phyloP scores from a whole-genome alignment of 192 early-diverging fungal species.

The Gonapodya sp. region DNA sequence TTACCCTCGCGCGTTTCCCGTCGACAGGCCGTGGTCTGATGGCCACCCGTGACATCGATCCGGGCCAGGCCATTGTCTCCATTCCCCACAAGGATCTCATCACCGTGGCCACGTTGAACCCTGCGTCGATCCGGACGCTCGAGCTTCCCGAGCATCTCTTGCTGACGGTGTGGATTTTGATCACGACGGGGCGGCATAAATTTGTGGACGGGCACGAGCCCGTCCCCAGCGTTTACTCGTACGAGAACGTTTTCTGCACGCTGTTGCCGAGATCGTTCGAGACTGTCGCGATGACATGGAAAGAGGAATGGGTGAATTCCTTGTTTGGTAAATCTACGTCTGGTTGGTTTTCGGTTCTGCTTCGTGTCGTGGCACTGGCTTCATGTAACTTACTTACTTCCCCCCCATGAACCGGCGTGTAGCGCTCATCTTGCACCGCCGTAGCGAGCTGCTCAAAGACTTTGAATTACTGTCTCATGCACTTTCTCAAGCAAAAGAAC shows the following conservation, averaged over 20 bases:
- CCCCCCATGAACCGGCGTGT: too few relatives aligned
- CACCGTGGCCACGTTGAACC: neutral
- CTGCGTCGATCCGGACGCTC: neutral
- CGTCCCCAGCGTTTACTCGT: neutral
- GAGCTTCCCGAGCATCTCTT: neutral
- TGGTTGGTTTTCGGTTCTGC: neutral
- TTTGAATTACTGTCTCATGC: neutral
- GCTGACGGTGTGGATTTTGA: neutral
- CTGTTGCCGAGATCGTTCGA: neutral
- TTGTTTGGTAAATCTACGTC: neutral
- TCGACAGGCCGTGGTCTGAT: constrained; percentile 16
- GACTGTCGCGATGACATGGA: neutral
- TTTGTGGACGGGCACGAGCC: too few relatives aligned
- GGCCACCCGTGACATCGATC: constrained; percentile 14
- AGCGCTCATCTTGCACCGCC: too few relatives aligned
- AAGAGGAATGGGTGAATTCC: neutral
- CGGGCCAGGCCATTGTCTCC: constrained; percentile 4
- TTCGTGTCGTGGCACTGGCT: too few relatives aligned
- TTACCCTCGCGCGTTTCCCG: neutral
- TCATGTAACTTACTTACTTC: too few relatives aligned
- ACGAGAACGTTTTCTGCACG: neutral
- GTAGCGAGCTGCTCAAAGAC: too few relatives aligned
- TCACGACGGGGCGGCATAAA: neutral
- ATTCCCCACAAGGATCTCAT: neutral
- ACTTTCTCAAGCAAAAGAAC: constrained; percentile 3